Conservation (phyloP, 2,329 filamentous ascomycete genomes). For the Neofusicoccum sp. region DNA sequence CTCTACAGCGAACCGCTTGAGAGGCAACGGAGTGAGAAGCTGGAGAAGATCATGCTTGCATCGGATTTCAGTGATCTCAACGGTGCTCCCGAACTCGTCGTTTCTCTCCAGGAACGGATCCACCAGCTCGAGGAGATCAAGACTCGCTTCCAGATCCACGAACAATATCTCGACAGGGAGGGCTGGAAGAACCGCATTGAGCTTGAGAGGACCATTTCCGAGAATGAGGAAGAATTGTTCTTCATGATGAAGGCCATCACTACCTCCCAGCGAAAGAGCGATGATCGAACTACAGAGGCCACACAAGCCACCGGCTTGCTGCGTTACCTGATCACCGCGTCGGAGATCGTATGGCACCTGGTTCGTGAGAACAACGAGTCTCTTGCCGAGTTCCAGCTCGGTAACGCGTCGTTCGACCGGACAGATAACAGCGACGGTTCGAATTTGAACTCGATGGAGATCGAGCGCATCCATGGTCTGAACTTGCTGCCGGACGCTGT, state of each 20-base stretch:
- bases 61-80: slow-evolving; percentile 97
- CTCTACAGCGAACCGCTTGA: slow-evolving; percentile 96
- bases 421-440: slow-evolving; percentile 97
- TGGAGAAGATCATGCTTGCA: slow-evolving; percentile 98
- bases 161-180: slow-evolving; percentile 80
- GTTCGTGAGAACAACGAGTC: slow-evolving; percentile 85
- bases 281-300: slow-evolving; percentile 62
- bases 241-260: slow-evolving; percentile 99
- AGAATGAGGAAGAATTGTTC: slow-evolving; percentile 95
- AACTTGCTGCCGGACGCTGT: slow-evolving; percentile 89
- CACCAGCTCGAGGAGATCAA: slow-evolving; percentile 96
- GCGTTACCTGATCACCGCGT: slow-evolving; percentile 90
- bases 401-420: slow-evolving; percentile 88
- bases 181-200: slow-evolving; percentile 89
- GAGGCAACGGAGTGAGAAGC: slow-evolving; percentile 91
- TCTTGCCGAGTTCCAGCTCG: slow-evolving; percentile 88
- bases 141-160: slow-evolving; percentile 90
- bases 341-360: slow-evolving; percentile 96
- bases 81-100: slow-evolving; percentile 91
- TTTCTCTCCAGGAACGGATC: slow-evolving; percentile 87
- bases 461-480: slow-evolving; percentile 83
- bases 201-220: slow-evolving; percentile 86
- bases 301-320: slow-evolving; percentile 77
- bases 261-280: slow-evolving; percentile 84
- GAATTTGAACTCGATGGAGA: slow-evolving; percentile 87